phyloP scores from a whole-genome alignment of 306 rosid species.

The Urtica urens region DNA sequence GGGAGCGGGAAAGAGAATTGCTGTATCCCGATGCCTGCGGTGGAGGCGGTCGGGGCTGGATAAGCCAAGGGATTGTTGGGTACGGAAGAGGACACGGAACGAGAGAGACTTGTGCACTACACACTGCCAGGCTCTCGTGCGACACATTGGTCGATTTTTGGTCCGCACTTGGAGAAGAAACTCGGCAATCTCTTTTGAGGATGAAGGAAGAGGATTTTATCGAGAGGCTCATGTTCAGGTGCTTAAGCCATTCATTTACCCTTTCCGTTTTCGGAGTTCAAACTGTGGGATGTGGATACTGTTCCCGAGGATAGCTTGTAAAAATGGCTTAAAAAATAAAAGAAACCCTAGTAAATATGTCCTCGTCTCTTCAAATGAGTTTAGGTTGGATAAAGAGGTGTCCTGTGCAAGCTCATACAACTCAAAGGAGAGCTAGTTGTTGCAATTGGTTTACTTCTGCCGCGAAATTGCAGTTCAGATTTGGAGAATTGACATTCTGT shows the following conservation, averaged over 20 bases:
- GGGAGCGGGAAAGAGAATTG: constrained; percentile 95
- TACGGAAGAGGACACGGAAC: constrained; percentile 95
- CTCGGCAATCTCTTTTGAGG: constrained; percentile 82
- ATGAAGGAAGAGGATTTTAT: constrained; percentile 99
- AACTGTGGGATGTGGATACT: constrained; percentile 11
- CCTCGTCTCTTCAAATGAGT: constrained; percentile 15
- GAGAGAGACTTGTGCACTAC: constrained; percentile 95
- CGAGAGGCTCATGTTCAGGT: constrained; percentile 99
- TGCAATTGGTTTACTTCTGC: too few relatives aligned
- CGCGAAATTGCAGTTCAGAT: neutral
- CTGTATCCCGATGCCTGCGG: constrained; percentile 99
- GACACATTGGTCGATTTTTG: constrained; percentile 95
- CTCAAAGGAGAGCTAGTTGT: neutral
- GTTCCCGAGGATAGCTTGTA: constrained; percentile 11
- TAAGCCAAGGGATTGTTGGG: constrained; percentile 83
- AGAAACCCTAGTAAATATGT: neutral
- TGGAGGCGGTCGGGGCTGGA: constrained; percentile 99
- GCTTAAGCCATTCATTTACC: constrained; percentile 27
- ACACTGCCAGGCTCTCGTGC: constrained; percentile 95
- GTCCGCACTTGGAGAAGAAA: constrained; percentile 98
- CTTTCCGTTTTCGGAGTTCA: constrained; percentile 14
- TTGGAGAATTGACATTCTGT: neutral
- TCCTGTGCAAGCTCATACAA: constrained; percentile 4
- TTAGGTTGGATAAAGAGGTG: constrained; percentile 6
- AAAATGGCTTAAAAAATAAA: constrained; percentile 12